These are phyloP conservation scores for Euphorbia lathyris DNA, from an alignment of 345 rosid genomes.

Conservation along the genomic window DNA sequence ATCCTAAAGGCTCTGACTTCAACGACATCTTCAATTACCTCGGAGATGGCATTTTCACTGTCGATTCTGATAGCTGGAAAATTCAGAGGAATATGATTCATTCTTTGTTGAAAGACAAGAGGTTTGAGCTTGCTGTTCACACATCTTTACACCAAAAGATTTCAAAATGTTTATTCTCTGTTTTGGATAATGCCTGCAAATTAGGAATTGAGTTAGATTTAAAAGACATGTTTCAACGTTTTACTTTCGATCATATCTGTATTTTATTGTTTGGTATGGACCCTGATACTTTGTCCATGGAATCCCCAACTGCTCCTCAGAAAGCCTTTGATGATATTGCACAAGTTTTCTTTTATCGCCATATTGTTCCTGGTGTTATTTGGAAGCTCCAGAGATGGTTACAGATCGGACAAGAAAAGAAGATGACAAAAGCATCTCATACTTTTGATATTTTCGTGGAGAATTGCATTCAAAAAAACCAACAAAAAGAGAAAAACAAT, in stretches of 20 bases:
- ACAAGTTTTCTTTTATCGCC: too few relatives aligned
- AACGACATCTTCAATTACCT: too few relatives aligned
- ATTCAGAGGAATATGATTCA: too few relatives aligned
- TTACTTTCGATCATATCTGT: too few relatives aligned
- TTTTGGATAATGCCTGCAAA: background rate
- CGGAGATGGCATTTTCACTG: too few relatives aligned
- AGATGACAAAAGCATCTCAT: background rate
- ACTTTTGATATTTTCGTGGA: background rate
- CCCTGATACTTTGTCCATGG: constrained; percentile 12
- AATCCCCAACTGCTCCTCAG: background rate
- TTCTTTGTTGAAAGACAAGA: too few relatives aligned
- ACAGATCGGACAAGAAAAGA: constrained; percentile 16
- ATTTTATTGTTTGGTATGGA: constrained; percentile 26
- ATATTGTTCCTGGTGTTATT: too few relatives aligned
- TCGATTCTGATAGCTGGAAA: too few relatives aligned
- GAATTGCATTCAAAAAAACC: constrained; percentile 11
- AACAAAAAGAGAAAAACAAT: background rate
- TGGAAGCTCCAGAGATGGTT: constrained; percentile 24
- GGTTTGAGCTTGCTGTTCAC: background rate
- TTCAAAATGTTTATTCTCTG: background rate
- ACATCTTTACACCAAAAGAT: background rate
- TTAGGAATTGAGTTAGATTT: background rate
- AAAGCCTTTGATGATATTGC: too few relatives aligned
- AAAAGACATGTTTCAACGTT: constrained; percentile 21
- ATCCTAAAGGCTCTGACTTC: too few relatives aligned